phyloP scores from a whole-genome alignment of 2,329 filamentous ascomycete genomes.

The Alternaria ethzedia region DNA sequence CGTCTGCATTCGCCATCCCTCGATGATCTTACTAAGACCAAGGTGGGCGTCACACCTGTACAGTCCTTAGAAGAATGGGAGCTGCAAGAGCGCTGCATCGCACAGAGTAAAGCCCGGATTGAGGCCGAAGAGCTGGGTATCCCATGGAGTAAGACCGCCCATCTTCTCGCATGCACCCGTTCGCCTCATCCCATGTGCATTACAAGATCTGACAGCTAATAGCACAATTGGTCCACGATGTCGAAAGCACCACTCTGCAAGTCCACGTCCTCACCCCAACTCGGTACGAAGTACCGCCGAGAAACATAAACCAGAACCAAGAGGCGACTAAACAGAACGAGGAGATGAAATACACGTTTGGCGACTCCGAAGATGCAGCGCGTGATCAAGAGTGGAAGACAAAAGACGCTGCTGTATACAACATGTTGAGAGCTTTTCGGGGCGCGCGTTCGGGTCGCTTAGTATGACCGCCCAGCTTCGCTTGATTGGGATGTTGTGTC shows the following conservation, averaged over 20 bases:
- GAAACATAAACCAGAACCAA: not conserved
- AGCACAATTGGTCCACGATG: slow-evolving; percentile 1
- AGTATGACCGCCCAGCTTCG: not conserved
- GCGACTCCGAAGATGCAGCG: not conserved
- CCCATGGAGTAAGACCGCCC: not conserved
- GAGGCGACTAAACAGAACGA: not conserved
- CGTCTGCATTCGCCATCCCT: slow-evolving; percentile 17
- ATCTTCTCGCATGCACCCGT: not conserved
- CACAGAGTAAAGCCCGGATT: not conserved
- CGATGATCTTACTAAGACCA: not conserved
- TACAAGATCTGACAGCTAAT: not conserved
- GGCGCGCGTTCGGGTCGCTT: not conserved
- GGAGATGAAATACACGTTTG: not conserved
- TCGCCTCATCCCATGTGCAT: not conserved
- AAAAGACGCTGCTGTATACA: not conserved
- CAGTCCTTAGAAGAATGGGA: not conserved
- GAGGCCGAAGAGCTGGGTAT: not conserved
- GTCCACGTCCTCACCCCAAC: slow-evolving; percentile 12
- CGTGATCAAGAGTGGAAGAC: not conserved
- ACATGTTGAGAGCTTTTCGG: not conserved
- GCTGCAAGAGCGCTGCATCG: not conserved
- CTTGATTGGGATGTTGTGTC: not conserved
- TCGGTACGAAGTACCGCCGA: slow-evolving; percentile 1
- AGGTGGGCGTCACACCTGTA: not conserved
- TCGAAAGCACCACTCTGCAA: not conserved